Evolutionary conservation across 345 rosid species (phyloP).

Genomic region (Conringia planisiliqua): DNA sequence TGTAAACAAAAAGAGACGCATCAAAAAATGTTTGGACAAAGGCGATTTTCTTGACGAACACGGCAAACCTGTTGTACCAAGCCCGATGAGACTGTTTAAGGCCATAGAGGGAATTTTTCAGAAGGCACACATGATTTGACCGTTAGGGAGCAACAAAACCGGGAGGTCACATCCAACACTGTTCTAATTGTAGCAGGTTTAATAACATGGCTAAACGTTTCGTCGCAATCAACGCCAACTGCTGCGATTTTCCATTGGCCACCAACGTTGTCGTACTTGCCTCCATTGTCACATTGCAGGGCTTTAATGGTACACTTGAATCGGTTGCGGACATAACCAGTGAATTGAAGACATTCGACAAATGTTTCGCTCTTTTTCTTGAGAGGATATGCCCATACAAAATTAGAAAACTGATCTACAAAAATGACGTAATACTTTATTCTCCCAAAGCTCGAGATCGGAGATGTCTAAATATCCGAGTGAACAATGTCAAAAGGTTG

Average conservation of each 20-base stretch:
- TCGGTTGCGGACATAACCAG: too few species aligned
- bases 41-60: neutral
- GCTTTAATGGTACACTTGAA: too few species aligned
- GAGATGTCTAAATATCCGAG: too few species aligned
- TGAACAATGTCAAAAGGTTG: too few species aligned
- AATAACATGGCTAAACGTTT: neutral
- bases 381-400: too few species aligned
- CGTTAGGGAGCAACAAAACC: neutral
- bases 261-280: neutral
- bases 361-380: too few species aligned
- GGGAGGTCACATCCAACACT: neutral
- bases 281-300: too few species aligned
- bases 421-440: too few species aligned
- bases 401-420: too few species aligned
- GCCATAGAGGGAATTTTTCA: neutral
- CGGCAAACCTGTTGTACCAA: neutral
- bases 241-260: neutral
- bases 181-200: neutral
- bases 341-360: too few species aligned
- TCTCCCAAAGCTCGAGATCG: too few species aligned
- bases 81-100: neutral
- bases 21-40: neutral
- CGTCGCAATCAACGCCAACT: neutral
- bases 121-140: neutral
- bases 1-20: neutral